Evolutionary conservation across 768 basidiomycete genomes (phyloP).

Genomic region (Fomitopsis serialis): DNA sequence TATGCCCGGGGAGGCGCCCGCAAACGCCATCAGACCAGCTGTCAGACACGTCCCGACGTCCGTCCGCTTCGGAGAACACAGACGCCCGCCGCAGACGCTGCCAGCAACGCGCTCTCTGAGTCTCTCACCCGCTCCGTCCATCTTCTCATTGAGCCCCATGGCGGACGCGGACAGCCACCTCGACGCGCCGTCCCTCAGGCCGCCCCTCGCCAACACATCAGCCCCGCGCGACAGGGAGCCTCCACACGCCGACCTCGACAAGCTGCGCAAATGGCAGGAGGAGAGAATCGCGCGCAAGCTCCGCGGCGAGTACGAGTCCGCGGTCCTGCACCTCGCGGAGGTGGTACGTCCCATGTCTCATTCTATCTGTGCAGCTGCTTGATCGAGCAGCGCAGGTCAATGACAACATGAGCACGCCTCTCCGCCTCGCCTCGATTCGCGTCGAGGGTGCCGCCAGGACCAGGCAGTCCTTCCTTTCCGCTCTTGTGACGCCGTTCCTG

Average conservation of each 20-base stretch:
- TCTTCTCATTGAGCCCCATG: constrained; percentile 3
- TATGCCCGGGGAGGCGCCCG: too few species aligned
- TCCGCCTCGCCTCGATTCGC: constrained; percentile 71
- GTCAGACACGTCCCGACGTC: too few species aligned
- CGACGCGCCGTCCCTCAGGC: constrained; percentile 27
- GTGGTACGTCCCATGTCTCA: constrained; percentile 38
- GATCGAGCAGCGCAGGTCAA: constrained; percentile 44
- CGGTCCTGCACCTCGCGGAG: constrained; percentile 55
- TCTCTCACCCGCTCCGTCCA: too few species aligned
- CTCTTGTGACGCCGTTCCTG: constrained; percentile 67
- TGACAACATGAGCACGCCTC: constrained; percentile 57
- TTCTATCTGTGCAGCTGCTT: not conserved
- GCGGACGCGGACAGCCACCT: constrained; percentile 17
- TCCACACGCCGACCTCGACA: constrained; percentile 42
- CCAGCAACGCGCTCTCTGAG: too few species aligned
- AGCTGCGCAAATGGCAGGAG: constrained; percentile 65
- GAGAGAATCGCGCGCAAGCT: constrained; percentile 65
- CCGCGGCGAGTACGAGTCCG: constrained; percentile 73
- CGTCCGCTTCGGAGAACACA: too few species aligned
- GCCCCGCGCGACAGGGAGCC: constrained; percentile 56
- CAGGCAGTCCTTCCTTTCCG: constrained; percentile 75
- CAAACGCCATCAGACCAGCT: too few species aligned
- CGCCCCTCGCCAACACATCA: constrained; percentile 51
- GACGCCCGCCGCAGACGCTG: too few species aligned
- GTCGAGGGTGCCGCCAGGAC: constrained; percentile 75